Conservation (phyloP, 2,329 filamentous ascomycete genomes). For the Apiospora sp. region DNA sequence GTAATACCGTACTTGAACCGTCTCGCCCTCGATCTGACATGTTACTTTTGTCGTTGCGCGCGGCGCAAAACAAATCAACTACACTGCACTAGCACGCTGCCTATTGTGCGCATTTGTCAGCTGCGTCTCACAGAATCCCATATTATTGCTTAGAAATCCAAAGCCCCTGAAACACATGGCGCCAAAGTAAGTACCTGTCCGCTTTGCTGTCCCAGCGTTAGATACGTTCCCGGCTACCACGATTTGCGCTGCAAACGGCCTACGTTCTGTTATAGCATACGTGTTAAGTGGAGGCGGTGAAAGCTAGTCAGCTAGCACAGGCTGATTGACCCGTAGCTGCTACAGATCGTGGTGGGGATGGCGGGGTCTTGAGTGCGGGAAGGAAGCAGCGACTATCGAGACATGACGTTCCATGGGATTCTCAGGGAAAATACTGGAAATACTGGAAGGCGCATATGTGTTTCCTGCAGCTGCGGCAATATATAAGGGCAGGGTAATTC, state of each 20-base stretch:
- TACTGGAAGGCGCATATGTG: neutral
- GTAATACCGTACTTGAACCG: neutral
- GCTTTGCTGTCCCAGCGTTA: neutral
- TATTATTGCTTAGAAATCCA: conserved; percentile 10
- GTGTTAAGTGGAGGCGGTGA: conserved; percentile 21
- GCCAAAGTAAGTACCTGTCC: neutral
- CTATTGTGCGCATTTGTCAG: conserved; percentile 8
- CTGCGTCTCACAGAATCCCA: neutral
- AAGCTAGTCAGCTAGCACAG: neutral
- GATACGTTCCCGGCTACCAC: neutral
- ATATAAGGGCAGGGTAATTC: neutral
- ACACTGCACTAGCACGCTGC: neutral
- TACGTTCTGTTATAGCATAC: neutral
- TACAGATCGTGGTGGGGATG: conserved; percentile 13
- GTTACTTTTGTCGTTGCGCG: neutral
- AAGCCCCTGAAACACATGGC: neutral
- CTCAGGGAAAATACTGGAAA: neutral
- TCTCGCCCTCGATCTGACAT: neutral
- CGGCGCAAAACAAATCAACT: neutral
- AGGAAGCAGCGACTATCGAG: neutral
- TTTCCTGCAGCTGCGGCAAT: neutral
- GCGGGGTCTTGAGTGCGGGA: neutral
- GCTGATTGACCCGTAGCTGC: neutral
- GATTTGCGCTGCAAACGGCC: neutral
- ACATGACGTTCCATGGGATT: conserved; percentile 15